Base-by-base conservation (phyloP, 805 yeast genomes). In the Saccharomycopsis lassenensis region DNA sequence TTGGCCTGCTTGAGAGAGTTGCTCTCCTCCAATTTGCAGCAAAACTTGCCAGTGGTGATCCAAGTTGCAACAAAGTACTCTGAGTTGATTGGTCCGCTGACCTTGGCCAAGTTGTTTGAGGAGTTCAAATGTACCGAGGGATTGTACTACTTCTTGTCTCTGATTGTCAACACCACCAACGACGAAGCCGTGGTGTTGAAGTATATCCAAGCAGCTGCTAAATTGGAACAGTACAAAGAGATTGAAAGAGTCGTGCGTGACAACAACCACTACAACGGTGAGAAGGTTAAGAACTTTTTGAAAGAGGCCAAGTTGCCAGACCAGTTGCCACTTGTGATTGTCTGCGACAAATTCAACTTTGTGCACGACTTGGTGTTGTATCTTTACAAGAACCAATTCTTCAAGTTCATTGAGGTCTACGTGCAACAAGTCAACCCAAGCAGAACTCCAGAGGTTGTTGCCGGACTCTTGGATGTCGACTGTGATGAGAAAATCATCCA, bases 341-440 rank as follows among this genome's bases (percentile, higher is more conserved):
- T 91, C 33, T 87, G 96, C 62, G 97, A 91, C 64, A 76, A 95
- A 55, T 84, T 68, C 63, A 68, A 77, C 57, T 91, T 76, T 57
- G 85, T 87, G 37, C 97, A 91, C 58, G 99, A 91, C 59, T 72
- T 91, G 63, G 77, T 91, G 39, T 70, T 91, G 52, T 91, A 82
- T 63, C 69, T 91, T 57, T 91, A 91, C 77, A 91, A 89, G 66
- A 83, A 87, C 62, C 87, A 89, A 59, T 89, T 77, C 62, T 83
- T 86, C 74, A 86, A 91, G 60, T 91, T 89, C 51, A 91, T 91
- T 59, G 97, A 91, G 64, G 94, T 91, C 33, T 91, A 89, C 53
- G 98, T 91, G 39, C 97, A 91, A 65, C 94, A 86, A 56, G 97
- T 91, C 35, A 91, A 91, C 62, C 95, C 98, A 36, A 67, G 93